phyloP scores from a whole-genome alignment of 805 yeast species.

The Hermanozyma aechmeae region DNA sequence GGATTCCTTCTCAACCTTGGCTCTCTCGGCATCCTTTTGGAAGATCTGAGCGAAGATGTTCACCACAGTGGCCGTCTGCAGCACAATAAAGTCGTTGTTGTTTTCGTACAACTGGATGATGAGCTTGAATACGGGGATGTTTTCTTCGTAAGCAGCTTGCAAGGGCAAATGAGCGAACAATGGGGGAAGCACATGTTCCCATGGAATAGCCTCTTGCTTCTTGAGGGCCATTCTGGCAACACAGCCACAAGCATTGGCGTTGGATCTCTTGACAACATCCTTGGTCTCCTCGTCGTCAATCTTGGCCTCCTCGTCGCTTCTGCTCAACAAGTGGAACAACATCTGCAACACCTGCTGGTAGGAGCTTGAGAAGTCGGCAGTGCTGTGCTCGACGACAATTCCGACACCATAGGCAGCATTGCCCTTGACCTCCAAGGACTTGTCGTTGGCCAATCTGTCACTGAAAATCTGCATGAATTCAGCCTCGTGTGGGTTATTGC shows the following conservation, averaged over 20 bases:
- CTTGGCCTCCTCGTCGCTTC: slow-evolving; percentile 38
- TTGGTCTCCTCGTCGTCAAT: slow-evolving; percentile 65
- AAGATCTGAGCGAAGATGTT: slow-evolving; percentile 64
- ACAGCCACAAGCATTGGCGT: slow-evolving; percentile 95
- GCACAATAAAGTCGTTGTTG: slow-evolving; percentile 44
- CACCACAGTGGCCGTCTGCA: slow-evolving; percentile 53
- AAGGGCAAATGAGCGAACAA: slow-evolving; percentile 77
- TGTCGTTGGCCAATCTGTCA: slow-evolving; percentile 61
- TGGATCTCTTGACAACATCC: slow-evolving; percentile 73
- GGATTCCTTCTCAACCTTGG: slow-evolving; percentile 58
- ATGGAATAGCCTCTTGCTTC: slow-evolving; percentile 63
- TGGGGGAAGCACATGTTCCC: slow-evolving; percentile 63
- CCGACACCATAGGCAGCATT: slow-evolving; percentile 97
- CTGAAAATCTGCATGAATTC: slow-evolving; percentile 65
- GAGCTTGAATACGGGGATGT: slow-evolving; percentile 78
- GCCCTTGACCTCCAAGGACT: slow-evolving; percentile 82
- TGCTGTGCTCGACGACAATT: slow-evolving; percentile 46
- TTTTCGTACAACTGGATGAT: slow-evolving; percentile 63
- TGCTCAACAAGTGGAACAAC: slow-evolving; percentile 70
- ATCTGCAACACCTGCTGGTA: slow-evolving; percentile 69
- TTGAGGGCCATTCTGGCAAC: slow-evolving; percentile 84
- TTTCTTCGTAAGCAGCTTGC: slow-evolving; percentile 84
- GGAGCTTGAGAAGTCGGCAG: slow-evolving; percentile 50
- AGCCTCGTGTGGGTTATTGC: slow-evolving; percentile 53
- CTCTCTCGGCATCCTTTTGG: slow-evolving; percentile 64